Percentiles rank a stretch among this genome's conserved stretches.
These are phyloP conservation scores for Trametes cubensis DNA, from an alignment of 768 basidiomycete genomes.

Conservation along the genomic window DNA sequence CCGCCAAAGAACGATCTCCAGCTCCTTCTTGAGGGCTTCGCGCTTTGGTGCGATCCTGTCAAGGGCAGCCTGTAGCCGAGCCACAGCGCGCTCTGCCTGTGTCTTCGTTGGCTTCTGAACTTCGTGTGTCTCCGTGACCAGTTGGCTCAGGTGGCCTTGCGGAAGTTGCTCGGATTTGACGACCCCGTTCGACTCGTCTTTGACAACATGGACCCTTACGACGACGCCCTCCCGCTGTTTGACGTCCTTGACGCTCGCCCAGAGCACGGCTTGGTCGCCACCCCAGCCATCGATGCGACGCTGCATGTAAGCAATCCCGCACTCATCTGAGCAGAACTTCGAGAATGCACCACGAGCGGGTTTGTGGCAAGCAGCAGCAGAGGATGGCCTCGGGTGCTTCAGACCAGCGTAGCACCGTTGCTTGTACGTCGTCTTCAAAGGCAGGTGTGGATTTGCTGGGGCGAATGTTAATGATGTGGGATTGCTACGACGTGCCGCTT, in stretches of 20 bases:
- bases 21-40: constrained; percentile 65
- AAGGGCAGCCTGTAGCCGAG: constrained; percentile 54
- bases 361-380: constrained; percentile 72
- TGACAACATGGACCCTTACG: constrained; percentile 39
- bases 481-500: not conserved
- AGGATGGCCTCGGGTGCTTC: constrained; percentile 61
- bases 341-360: constrained; percentile 82
- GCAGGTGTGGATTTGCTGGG: constrained; percentile 55
- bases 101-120: constrained; percentile 43
- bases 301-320: constrained; percentile 76
- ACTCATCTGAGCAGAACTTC: constrained; percentile 91
- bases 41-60: constrained; percentile 60
- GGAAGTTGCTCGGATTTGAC: constrained; percentile 10
- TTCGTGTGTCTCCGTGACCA: constrained; percentile 15
- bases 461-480: constrained; percentile 11
- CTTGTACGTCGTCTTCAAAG: constrained; percentile 77
- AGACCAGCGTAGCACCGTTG: constrained; percentile 74
- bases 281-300: constrained; percentile 66
- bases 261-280: constrained; percentile 64
- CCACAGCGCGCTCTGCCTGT: constrained; percentile 59
- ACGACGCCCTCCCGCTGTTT: constrained; percentile 73
- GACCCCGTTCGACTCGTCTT: constrained; percentile 4
- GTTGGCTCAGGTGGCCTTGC: not conserved
- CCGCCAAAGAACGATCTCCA: constrained; percentile 72
- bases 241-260: constrained; percentile 74